Evolutionary conservation across 2,329 filamentous ascomycete species (phyloP).

Genomic region (Neodidymelliopsis sp.): DNA sequence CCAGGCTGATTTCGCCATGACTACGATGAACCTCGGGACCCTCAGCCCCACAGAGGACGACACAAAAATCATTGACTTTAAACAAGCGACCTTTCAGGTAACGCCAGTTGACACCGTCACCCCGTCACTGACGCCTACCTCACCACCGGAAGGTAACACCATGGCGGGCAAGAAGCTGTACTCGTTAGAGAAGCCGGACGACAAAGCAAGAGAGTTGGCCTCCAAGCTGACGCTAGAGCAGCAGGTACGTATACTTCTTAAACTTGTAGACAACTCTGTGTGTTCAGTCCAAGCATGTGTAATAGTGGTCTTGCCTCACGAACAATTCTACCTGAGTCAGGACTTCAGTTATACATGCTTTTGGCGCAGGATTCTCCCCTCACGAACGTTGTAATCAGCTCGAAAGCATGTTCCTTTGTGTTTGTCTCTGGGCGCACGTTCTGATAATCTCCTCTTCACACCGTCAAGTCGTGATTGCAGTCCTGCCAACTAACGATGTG

Average conservation of each 20-base stretch:
- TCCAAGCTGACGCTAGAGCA: slow-evolving; percentile 48
- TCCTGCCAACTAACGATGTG: slow-evolving; percentile 20
- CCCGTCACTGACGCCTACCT: slow-evolving; percentile 38
- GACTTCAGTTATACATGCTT: too few relatives aligned
- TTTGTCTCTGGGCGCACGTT: too few relatives aligned
- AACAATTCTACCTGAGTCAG: too few relatives aligned
- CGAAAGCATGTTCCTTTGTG: too few relatives aligned
- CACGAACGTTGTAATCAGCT: too few relatives aligned
- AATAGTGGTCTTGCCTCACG: too few relatives aligned
- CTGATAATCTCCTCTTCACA: too few relatives aligned
- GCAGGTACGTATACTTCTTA: slow-evolving; percentile 42
- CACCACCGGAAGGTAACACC: slow-evolving; percentile 29
- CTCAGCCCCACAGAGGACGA: slow-evolving; percentile 37
- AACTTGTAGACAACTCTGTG: neutral
- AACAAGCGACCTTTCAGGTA: slow-evolving; percentile 41
- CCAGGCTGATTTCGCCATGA: slow-evolving; percentile 38
- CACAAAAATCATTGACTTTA: slow-evolving; percentile 39
- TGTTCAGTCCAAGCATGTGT: too few relatives aligned
- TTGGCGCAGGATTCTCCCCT: too few relatives aligned
- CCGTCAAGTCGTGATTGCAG: too few relatives aligned
- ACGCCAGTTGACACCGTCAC: slow-evolving; percentile 37
- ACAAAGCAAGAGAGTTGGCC: slow-evolving; percentile 46
- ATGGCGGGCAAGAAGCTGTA: slow-evolving; percentile 48
- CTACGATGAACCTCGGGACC: slow-evolving; percentile 38
- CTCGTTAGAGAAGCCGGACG: slow-evolving; percentile 40